phyloP scores from a whole-genome alignment of 176 grass and related monocot species.

The Aegilops longissima region DNA sequence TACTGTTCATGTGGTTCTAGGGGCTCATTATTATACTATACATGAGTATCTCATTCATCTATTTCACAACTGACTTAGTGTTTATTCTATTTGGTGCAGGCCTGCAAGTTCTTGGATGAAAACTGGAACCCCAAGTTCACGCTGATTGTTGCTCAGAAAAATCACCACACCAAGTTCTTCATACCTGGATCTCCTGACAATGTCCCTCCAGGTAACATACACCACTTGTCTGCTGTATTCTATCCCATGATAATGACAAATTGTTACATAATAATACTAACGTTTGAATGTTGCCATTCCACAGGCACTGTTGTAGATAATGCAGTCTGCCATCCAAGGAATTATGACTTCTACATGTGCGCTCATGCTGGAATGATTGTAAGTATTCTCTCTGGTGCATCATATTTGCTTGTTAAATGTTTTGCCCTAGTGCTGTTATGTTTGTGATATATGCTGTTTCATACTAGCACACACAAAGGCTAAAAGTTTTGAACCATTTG shows the following conservation, averaged over 20 bases:
- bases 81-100: conserved; percentile 39
- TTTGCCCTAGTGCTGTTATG: neutral
- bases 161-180: conserved; percentile 93
- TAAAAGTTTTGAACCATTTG: neutral
- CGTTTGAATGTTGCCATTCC: neutral
- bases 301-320: conserved; percentile 88
- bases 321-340: conserved; percentile 81
- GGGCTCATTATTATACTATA: neutral
- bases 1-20: conserved; percentile 7
- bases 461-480: neutral
- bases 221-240: neutral
- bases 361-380: conserved; percentile 86
- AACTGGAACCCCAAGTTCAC: conserved; percentile 76
- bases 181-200: conserved; percentile 55
- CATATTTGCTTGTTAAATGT: neutral
- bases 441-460: neutral
- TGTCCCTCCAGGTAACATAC: conserved; percentile 69
- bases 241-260: neutral
- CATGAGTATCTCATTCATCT: neutral
- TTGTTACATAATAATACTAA: neutral
- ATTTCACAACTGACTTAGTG: neutral
- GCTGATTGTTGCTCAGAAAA: conserved; percentile 89
- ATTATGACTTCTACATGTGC: conserved; percentile 98
- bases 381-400: conserved; percentile 8
- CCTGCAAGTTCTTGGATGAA: conserved; percentile 81